Conservation (phyloP, 495 filamentous ascomycete genomes). For the Penicillium bovifimosum region DNA sequence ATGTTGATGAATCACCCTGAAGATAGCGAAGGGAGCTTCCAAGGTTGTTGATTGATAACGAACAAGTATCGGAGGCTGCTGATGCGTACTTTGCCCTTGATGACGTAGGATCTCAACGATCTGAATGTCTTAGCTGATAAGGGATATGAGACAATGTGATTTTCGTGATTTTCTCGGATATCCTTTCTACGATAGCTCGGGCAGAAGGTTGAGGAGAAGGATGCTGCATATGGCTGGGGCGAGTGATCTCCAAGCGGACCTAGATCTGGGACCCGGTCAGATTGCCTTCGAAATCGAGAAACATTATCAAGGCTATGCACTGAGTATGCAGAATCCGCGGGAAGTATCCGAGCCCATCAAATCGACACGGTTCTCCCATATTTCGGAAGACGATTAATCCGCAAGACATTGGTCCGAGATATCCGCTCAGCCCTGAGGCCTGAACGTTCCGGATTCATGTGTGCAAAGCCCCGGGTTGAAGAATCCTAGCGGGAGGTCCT, state of each 20-base stretch:
- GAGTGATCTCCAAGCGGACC: background rate
- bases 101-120: background rate
- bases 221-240: background rate
- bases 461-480: too few relatives aligned
- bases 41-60: too few relatives aligned
- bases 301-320: too few relatives aligned
- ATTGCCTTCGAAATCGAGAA: background rate
- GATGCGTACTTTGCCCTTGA: too few relatives aligned
- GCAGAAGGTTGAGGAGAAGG: background rate
- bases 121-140: background rate
- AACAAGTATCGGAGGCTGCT: too few relatives aligned
- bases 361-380: background rate
- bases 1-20: background rate
- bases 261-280: background rate
- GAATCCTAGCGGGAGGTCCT: background rate
- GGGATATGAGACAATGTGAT: too few relatives aligned
- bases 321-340: background rate
- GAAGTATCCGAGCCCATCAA: background rate
- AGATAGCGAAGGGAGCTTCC: background rate
- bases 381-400: background rate
- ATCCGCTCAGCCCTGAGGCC: background rate
- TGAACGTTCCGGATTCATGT: background rate
- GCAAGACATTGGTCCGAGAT: background rate
- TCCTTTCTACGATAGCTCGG: background rate
- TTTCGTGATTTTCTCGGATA: too few relatives aligned